Evolutionary conservation across 1,284 basidiomycete genomes (phyloP), one percentile per base, ranked within the genome.

Genomic region (Cystobasidium slooffiae): DNA sequence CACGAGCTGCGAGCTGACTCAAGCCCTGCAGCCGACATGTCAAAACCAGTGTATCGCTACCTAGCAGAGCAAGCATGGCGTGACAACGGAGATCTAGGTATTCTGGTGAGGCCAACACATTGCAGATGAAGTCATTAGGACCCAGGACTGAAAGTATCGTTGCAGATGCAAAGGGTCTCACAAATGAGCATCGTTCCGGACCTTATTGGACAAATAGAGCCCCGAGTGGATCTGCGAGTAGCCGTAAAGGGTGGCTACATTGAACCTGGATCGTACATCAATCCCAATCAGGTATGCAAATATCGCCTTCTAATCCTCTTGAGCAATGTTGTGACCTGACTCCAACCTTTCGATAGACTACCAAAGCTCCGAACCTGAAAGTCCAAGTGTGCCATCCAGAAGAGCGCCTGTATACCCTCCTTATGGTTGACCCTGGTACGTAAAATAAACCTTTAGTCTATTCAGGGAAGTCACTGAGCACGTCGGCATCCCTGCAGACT

Each of bases 151-250:
- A 20, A 31, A 18, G 47, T 20, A 9, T 72, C 24, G 64, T 75
- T 8, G 53, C 80, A 94, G 89, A 97, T 97, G 92, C 92, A 97
- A 82, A 90, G 94, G 78, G 82, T 96, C 59, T 86, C 91, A 79
- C 90, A 94, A 83, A 93, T 97, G 92, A 85, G 90, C 66, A 88
- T 98, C 67, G 85, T 97, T 3, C 95, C 96, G 0, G 96, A 98
- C 81, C 84, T 95, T 1, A 81, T 97, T 7, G 88, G 92, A 0
- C 84, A 84, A 44, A 82, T 96, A 20, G 87, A 87, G 64, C 93
- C 94, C 0, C 87, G 87, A 9, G 81, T 91, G 24, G 91, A 95
- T 80, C 83, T 94, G 6, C 88, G 88, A 72, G 80, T 94, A 55
- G 85, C 86, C 12, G 87, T 88, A 77, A 86, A 83, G 47, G 84